Base-by-base conservation (phyloP, 2,329 filamentous ascomycete genomes). In the Neonectria punicea region DNA sequence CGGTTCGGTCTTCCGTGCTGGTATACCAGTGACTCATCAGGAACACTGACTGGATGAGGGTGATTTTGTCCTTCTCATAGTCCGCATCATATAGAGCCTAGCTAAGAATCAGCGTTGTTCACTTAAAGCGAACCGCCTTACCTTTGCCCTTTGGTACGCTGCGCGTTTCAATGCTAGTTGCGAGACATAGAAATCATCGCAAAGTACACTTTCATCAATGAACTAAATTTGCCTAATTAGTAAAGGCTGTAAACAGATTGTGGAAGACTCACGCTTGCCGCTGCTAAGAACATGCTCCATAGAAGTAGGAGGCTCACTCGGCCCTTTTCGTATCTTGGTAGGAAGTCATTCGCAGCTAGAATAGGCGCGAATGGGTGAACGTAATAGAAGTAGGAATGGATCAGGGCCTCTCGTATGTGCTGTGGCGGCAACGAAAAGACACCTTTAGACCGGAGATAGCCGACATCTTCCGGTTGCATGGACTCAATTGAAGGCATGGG, bases 21-120 rank as follows among this genome's bases (percentile, higher is more conserved):
- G 78, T 77, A 53, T 81, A 81, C 76, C 79, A 84, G 58, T 81
- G 82, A 8, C 78, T 77, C 56, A 84, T 73, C 0, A 84, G 65
- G 1, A 84, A 74, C 8, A 80, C 76, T 0, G 81, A 76, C 67
- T 83, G 82, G 16, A 84, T 77, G 3, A 83, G 73, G 18, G 67
- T 71, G 10, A 80, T 74, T 54, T 83, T 81, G 39, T 81, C 77
- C 2, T 72, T 75, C 49, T 82, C 78, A 3, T 77, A 76, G 28
- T 78, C 76, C 9, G 78, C 70, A 55, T 80, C 70, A n/a, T 75
- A 77, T 0, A 75, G 56, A 6, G 63, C 59, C 71, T 75, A 78
- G 6, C 10, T 8, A 8, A 2, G 1, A 9, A 13, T 53, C 5
- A 50, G 44, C 11, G 1, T 41, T 16, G 5, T 9, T n/a, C 9